These are phyloP conservation scores for Gossypium laxum DNA, from an alignment of 441 rosid genomes.

Conservation along the genomic window DNA sequence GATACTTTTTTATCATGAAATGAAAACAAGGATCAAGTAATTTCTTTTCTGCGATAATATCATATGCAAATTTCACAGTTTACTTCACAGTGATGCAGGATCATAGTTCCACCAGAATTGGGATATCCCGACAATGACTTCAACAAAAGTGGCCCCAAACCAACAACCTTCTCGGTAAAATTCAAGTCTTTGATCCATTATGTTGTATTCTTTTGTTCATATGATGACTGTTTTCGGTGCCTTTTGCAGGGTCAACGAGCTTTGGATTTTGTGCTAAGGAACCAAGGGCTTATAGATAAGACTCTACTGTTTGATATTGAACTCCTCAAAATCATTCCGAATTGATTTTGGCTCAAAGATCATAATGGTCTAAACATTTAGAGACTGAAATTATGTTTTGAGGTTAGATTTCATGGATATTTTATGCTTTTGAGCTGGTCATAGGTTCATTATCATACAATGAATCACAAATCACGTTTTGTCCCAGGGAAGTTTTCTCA, in stretches of 20 bases:
- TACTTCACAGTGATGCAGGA: constrained; percentile 39
- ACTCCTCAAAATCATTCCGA: constrained; percentile 64
- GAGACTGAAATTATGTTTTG: neutral
- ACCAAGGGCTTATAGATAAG: constrained; percentile 91
- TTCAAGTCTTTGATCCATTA: constrained; percentile 7
- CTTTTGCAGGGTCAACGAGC: constrained; percentile 80
- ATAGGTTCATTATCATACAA: neutral
- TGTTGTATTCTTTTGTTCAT: neutral
- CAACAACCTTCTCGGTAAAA: constrained; percentile 76
- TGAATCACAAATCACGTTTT: neutral
- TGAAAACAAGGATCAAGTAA: neutral
- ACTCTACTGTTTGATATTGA: constrained; percentile 83
- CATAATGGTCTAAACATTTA: neutral
- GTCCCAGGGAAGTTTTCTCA: constrained; percentile 8
- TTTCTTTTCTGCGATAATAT: neutral
- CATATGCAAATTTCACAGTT: neutral
- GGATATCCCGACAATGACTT: constrained; percentile 84
- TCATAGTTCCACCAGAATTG: constrained; percentile 82
- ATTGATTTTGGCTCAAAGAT: constrained; percentile 19
- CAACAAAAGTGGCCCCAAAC: constrained; percentile 72
- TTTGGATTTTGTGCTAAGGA: constrained; percentile 79
- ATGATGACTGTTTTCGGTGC: neutral
- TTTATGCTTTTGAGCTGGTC: neutral
- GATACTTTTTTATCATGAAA: neutral
- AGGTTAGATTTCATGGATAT: neutral